Conservation (phyloP, 2,329 filamentous ascomycete species). For the Botrytis deweyae region DNA sequence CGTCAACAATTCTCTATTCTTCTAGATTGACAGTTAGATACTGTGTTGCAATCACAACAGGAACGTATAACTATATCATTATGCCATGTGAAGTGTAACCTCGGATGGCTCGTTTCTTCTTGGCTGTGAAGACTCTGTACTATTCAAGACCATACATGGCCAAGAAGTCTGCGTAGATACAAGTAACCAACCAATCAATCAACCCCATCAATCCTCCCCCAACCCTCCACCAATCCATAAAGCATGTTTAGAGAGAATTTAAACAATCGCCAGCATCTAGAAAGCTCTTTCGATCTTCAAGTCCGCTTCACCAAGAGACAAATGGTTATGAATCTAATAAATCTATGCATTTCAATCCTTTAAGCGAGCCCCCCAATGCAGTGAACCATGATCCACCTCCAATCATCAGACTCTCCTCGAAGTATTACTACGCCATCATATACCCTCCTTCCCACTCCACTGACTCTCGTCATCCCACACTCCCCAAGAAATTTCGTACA, state of each 20-base stretch:
- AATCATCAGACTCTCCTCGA: background rate
- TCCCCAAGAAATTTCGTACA: background rate
- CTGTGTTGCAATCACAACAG: background rate
- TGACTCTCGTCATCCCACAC: background rate
- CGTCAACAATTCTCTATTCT: background rate
- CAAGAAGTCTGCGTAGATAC: background rate
- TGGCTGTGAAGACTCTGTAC: background rate
- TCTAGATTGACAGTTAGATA: background rate
- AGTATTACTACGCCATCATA: background rate
- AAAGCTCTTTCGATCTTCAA: background rate
- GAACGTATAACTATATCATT: background rate
- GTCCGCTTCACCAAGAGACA: too few species aligned
- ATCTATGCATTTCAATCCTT: background rate
- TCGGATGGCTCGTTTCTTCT: background rate
- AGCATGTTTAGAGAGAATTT: background rate
- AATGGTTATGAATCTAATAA: background rate
- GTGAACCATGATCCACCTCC: background rate
- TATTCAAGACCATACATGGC: background rate
- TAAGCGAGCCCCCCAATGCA: constrained; percentile 12
- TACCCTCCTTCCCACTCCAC: background rate
- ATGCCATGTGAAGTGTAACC: background rate
- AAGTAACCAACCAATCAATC: background rate
- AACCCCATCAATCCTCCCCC: too few species aligned
- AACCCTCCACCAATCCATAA: background rate
- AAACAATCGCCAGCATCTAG: background rate